Base-by-base conservation (phyloP, 1,284 basidiomycete genomes). In the Caloboletus inedulis region DNA sequence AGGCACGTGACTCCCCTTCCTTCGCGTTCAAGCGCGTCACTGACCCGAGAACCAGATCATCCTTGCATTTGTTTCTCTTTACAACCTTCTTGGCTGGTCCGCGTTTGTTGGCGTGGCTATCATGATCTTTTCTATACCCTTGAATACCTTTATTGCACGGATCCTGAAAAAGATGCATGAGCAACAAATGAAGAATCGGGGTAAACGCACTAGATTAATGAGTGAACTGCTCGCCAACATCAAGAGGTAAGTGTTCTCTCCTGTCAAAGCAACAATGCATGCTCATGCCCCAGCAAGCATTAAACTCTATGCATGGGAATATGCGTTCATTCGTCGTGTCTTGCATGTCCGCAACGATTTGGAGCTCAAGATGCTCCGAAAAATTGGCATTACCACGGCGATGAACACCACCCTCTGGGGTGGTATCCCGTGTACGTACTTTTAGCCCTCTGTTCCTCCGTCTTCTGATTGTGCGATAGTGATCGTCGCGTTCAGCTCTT, bases 31-130 rank as follows among this genome's bases (percentile, higher is more conserved):
- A 39, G 7, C 9, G 39, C 3, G 23, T 21, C 3, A 2, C 46
- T 60, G 36, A 61, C 25, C 23, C 1, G 29, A 4, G 14, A 21
- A 39, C 30, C 60, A 91, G 84, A 91, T 98, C 58, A 80, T 75
- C 7, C 77, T 98, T 13, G 94, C 95, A 0, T 98, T 98, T 68
- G 70, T 97, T 33, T 94, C 91, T 7, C 77, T 98, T 4, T 94
- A 94, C 69, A 78, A 84, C 57, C 82, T 98, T 19, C 81, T 98
- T 19, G 95, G 94, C 3, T 96, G 92, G 92, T 81, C 91, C 16
- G 87, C 91, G 0, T 94, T 98, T 62, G 88, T 93, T 46, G 95
- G 95, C 12, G 91, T 98, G 4, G 92, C 77, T 0, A 87, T 98
- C 65, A 97, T 98, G 93, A 69, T 94, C 40, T 67, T 92, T 49